Percentiles rank a stretch among this genome's conserved stretches.
These are phyloP conservation scores for Dicorynia guianensis DNA, from an alignment of 306 rosid species.

Conservation along the genomic window DNA sequence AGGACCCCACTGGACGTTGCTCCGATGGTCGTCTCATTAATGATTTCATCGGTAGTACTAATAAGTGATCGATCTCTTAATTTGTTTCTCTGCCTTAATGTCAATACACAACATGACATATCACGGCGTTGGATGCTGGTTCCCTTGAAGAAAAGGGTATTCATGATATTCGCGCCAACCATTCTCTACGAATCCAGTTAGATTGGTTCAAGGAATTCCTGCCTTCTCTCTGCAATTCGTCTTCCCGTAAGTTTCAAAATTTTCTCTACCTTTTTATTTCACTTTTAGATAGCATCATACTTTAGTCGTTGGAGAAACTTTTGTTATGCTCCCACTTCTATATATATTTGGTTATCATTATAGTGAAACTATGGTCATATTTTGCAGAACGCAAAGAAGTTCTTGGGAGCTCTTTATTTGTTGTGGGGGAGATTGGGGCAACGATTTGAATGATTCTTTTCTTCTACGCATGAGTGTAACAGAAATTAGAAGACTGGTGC, in stretches of 20 bases:
- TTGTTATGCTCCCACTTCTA: background rate
- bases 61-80: background rate
- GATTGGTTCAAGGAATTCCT: conserved; percentile 44
- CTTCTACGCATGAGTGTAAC: background rate
- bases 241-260: conserved; percentile 34
- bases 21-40: conserved; percentile 46
- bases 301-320: no score
- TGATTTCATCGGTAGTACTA: conserved; percentile 38
- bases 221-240: conserved; percentile 35
- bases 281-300: no score
- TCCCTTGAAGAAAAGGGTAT: conserved; percentile 31
- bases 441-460: conserved; percentile 47
- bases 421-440: conserved; percentile 60
- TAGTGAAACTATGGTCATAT: background rate
- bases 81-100: background rate
- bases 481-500: conserved; percentile 36
- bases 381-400: conserved; percentile 42
- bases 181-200: conserved; percentile 41
- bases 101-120: background rate
- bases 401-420: conserved; percentile 38
- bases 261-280: no score
- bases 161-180: conserved; percentile 3
- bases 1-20: conserved; percentile 43
- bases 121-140: conserved; percentile 32
- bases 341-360: background rate